These are phyloP conservation scores for Proliferodiscus dingleyae DNA, from an alignment of 2,329 filamentous ascomycete genomes.

Conservation along the genomic window DNA sequence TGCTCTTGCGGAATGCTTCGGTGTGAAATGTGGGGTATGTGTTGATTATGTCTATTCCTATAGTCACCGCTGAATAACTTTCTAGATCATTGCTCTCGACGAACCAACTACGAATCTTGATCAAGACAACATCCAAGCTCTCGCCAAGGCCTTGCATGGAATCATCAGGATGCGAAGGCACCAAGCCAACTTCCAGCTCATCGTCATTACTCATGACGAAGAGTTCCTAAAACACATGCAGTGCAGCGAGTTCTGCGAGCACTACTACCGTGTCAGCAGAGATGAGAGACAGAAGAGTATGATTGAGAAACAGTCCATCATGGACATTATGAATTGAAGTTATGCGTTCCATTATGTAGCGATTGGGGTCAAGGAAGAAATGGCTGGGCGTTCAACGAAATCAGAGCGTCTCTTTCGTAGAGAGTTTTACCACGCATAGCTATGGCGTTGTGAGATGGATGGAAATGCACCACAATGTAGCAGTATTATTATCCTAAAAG, in stretches of 20 bases:
- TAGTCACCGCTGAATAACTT: constrained; percentile 3
- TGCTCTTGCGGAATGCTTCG: constrained; percentile 93
- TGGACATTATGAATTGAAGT: not conserved
- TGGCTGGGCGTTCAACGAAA: not conserved
- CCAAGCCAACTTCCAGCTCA: constrained; percentile 94
- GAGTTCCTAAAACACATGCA: constrained; percentile 92
- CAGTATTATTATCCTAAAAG: too few species aligned
- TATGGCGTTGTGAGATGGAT: not conserved
- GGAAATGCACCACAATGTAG: too few species aligned
- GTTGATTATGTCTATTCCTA: not conserved
- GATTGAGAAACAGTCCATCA: constrained; percentile 58
- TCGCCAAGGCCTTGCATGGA: constrained; percentile 77
- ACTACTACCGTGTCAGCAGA: constrained; percentile 81
- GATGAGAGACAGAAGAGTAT: constrained; percentile 82
- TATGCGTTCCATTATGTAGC: not conserved
- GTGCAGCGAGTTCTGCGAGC: constrained; percentile 86
- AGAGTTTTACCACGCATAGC: not conserved
- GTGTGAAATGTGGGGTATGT: constrained; percentile 75
- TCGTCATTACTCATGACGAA: constrained; percentile 98
- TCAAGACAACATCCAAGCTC: constrained; percentile 84
- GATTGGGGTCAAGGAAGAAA: not conserved
- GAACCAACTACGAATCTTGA: constrained; percentile 98
- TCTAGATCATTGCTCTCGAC: constrained; percentile 79
- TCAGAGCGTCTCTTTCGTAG: not conserved
- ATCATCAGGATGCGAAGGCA: constrained; percentile 80